A percentile compares a stretch with the other conserved stretches of the same genome.
These are phyloP conservation scores for Geotrichum candidum DNA, from an alignment of 1,139 yeast species.

Conservation along the genomic window DNA sequence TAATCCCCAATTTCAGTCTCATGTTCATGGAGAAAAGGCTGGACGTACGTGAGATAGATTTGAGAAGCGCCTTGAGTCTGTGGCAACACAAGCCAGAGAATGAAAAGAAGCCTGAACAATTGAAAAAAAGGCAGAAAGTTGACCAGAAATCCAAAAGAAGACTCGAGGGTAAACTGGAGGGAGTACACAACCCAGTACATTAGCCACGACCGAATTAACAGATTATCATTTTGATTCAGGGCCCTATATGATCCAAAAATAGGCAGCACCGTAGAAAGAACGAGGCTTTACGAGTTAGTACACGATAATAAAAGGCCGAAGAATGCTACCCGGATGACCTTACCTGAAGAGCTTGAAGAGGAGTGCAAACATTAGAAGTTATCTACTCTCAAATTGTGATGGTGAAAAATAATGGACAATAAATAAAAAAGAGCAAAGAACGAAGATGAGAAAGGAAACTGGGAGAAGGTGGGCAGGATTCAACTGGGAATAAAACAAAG, in stretches of 20 bases:
- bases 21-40: conserved; percentile 32
- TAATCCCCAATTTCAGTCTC: conserved; percentile 31
- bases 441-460: background rate
- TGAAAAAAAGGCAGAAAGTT: conserved; percentile 47
- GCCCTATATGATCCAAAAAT: conserved; percentile 55
- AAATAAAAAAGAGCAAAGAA: background rate
- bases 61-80: conserved; percentile 38
- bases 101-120: conserved; percentile 37
- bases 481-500: background rate
- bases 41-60: conserved; percentile 31
- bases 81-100: conserved; percentile 51
- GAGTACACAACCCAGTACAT: conserved; percentile 57
- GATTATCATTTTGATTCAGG: conserved; percentile 42
- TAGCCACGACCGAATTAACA: conserved; percentile 52
- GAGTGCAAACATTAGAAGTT: conserved; percentile 21
- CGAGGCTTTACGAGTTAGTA: conserved; percentile 23
- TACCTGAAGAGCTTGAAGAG: conserved; percentile 21
- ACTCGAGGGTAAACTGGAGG: conserved; percentile 40
- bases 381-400: background rate
- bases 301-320: background rate
- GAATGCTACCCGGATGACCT: conserved; percentile 1
- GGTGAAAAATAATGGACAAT: background rate
- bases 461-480: background rate
- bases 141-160: conserved; percentile 39
- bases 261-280: conserved; percentile 47